Conservation (phyloP, 1,139 yeast genomes). For the Taphrina confusa region DNA sequence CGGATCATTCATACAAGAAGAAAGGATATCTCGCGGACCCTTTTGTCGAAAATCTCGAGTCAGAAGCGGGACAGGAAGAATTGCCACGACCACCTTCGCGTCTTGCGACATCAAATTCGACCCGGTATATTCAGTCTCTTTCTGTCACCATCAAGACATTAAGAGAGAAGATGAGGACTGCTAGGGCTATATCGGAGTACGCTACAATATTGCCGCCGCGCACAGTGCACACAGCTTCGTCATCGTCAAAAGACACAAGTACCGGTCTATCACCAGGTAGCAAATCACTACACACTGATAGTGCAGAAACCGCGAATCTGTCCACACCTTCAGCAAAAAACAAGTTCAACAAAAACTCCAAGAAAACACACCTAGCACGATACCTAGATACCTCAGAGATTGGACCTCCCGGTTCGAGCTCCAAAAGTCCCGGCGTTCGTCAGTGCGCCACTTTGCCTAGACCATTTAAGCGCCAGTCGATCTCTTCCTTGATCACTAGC, state of each 20-base stretch:
- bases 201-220: too few relatives aligned
- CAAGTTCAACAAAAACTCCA: too few relatives aligned
- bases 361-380: too few relatives aligned
- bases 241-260: too few relatives aligned
- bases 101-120: slow-evolving; percentile 4
- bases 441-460: background rate
- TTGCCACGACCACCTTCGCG: slow-evolving; percentile 11
- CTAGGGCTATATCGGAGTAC: background rate
- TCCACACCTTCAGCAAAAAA: too few relatives aligned
- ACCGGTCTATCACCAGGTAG: too few relatives aligned
- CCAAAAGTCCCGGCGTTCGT: background rate
- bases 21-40: background rate
- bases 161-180: slow-evolving; percentile 16
- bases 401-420: too few relatives aligned
- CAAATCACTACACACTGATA: too few relatives aligned
- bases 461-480: background rate
- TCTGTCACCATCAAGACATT: background rate
- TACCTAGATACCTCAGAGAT: too few relatives aligned
- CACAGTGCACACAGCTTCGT: too few relatives aligned
- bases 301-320: too few relatives aligned
- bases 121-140: slow-evolving; percentile 3
- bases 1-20: background rate
- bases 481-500: background rate
- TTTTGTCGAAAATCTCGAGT: too few relatives aligned
- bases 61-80: background rate